phyloP scores from a whole-genome alignment of 2,329 filamentous ascomycete species.

The Beauveria medogensis region DNA sequence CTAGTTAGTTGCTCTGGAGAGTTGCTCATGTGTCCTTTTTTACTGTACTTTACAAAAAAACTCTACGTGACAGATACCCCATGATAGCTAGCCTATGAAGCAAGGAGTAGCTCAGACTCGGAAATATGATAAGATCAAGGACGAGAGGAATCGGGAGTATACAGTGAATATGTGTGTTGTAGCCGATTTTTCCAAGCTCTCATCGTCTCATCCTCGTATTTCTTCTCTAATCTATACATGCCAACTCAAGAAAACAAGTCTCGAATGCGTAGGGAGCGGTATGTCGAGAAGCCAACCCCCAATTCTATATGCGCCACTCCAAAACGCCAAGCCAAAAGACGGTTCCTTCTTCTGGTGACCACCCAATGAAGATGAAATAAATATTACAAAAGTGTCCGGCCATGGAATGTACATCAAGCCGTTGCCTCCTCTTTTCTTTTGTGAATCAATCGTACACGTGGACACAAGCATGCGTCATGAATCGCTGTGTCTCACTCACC shows the following conservation, averaged over 20 bases:
- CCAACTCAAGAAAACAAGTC: conserved; percentile 3
- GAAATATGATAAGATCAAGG: background rate
- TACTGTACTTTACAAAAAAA: background rate
- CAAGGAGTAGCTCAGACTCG: background rate
- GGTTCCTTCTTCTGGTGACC: background rate
- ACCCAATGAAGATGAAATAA: background rate
- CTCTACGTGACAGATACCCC: background rate
- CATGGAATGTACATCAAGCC: conserved; percentile 4
- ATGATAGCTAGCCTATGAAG: background rate
- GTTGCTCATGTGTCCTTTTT: background rate
- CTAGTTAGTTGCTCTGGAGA: background rate
- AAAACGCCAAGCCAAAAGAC: conserved; percentile 3
- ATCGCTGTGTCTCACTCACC: background rate
- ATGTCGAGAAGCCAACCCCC: background rate
- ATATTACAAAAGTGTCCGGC: background rate
- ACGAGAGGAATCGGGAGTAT: background rate
- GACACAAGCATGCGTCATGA: background rate
- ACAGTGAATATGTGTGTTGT: background rate
- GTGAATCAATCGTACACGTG: conserved; percentile 3
- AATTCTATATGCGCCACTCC: conserved; percentile 9
- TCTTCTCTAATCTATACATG: background rate
- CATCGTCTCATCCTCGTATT: background rate
- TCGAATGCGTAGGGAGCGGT: conserved; percentile 5
- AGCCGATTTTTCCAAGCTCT: background rate
- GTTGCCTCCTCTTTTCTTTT: background rate